Conservation (phyloP, 306 rosid genomes). For the Cucumis melo region DNA sequence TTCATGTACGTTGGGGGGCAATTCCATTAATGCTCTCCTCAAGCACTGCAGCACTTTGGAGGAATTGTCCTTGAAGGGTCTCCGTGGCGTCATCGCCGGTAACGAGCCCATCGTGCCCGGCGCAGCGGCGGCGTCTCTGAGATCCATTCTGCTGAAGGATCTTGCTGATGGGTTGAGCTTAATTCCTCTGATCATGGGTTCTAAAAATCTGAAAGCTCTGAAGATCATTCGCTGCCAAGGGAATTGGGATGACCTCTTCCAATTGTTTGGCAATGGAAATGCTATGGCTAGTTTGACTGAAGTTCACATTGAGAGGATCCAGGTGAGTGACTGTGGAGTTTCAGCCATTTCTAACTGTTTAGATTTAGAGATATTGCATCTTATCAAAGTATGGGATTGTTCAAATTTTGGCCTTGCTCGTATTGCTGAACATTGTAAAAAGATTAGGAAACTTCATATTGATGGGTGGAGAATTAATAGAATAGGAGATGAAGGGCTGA, state of each 20-base stretch:
- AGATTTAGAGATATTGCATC: constrained; percentile 45
- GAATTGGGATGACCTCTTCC: constrained; percentile 59
- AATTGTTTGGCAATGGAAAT: constrained; percentile 25
- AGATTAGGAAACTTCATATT: constrained; percentile 63
- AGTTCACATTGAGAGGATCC: constrained; percentile 67
- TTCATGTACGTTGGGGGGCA: constrained; percentile 52
- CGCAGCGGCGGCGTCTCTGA: constrained; percentile 31
- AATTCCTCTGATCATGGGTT: constrained; percentile 38
- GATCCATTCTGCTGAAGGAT: constrained; percentile 53
- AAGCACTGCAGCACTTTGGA: constrained; percentile 40
- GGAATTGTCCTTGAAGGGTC: constrained; percentile 68
- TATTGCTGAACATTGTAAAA: constrained; percentile 51
- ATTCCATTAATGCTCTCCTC: constrained; percentile 46
- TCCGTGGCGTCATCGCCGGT: constrained; percentile 38
- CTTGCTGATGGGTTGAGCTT: constrained; percentile 52
- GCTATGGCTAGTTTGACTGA: constrained; percentile 30
- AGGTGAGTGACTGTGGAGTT: constrained; percentile 67
- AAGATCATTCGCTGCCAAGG: constrained; percentile 63
- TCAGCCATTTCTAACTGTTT: constrained; percentile 38
- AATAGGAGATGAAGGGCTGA: constrained; percentile 63
- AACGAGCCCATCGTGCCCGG: constrained; percentile 29
- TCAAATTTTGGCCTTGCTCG: constrained; percentile 40
- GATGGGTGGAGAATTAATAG: constrained; percentile 79
- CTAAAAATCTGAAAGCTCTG: constrained; percentile 47
- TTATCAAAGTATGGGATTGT: constrained; percentile 59